phyloP scores from a whole-genome alignment of 2,329 filamentous ascomycete species.

The Scedosporium dehoogii region DNA sequence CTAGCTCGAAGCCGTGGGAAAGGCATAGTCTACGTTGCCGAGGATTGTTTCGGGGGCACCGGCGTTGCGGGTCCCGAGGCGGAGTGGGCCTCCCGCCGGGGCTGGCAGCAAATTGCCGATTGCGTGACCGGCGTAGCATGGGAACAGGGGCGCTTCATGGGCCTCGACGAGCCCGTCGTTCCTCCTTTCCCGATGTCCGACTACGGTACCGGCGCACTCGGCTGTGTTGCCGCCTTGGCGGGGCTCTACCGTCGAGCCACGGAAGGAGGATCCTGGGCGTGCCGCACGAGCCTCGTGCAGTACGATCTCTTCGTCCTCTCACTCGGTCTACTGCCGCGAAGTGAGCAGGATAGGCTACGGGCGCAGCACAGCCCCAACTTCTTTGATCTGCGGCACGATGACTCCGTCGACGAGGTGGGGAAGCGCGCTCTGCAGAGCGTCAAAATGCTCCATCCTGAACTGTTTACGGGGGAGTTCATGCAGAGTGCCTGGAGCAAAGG shows the following conservation, averaged over 20 bases:
- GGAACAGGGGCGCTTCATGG: slow-evolving; percentile 54
- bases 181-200: slow-evolving; percentile 52
- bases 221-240: slow-evolving; percentile 54
- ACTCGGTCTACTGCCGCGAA: slow-evolving; percentile 44
- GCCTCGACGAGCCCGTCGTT: slow-evolving; percentile 51
- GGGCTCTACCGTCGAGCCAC: slow-evolving; percentile 54
- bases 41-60: slow-evolving; percentile 56
- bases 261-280: slow-evolving; percentile 55
- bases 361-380: slow-evolving; percentile 40
- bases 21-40: slow-evolving; percentile 58
- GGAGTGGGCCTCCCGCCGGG: slow-evolving; percentile 54
- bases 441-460: slow-evolving; percentile 39
- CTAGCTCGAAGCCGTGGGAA: slow-evolving; percentile 44
- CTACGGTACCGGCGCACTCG: slow-evolving; percentile 65
- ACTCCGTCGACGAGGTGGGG: slow-evolving; percentile 57
- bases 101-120: slow-evolving; percentile 66
- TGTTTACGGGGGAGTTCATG: slow-evolving; percentile 33
- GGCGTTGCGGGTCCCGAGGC: slow-evolving; percentile 18
- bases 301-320: slow-evolving; percentile 58
- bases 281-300: slow-evolving; percentile 53
- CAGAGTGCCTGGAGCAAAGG: slow-evolving; percentile 37
- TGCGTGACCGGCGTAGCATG: slow-evolving; percentile 46
- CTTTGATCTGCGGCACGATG: slow-evolving; percentile 45
- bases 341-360: slow-evolving; percentile 42
- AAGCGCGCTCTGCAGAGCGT: slow-evolving; percentile 46